A percentile compares a stretch with the other conserved stretches of the same genome.
These are phyloP conservation scores for Claviceps sorghi DNA, from an alignment of 2,329 filamentous ascomycete genomes.

Conservation along the genomic window DNA sequence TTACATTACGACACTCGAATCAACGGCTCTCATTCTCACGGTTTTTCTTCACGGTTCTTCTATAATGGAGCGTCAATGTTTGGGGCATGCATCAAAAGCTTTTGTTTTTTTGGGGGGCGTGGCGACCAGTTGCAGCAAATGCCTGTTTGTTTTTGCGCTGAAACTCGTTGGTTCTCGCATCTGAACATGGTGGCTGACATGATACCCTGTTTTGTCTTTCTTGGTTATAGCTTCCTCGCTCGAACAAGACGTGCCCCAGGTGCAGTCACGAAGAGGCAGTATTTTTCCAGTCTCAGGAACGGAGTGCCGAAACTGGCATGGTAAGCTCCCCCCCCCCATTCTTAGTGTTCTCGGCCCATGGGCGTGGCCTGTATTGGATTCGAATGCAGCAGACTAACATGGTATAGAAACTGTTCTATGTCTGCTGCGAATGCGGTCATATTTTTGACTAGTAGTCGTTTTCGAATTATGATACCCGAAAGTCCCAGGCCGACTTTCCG, in stretches of 20 bases:
- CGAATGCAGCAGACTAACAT: conserved; percentile 6
- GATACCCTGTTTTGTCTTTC: conserved; percentile 11
- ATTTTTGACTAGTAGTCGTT: conserved; percentile 48
- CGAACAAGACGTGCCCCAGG: conserved; percentile 69
- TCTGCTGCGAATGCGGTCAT: conserved; percentile 86
- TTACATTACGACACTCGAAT: background rate
- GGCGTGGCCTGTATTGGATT: background rate
- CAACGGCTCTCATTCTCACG: background rate
- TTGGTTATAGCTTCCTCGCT: conserved; percentile 66
- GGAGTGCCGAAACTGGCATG: conserved; percentile 96
- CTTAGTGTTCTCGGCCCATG: background rate
- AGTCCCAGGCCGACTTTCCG: background rate
- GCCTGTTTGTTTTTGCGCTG: conserved; percentile 10
- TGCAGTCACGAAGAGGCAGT: conserved; percentile 85
- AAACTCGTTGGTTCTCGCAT: conserved; percentile 14
- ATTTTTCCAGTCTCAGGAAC: conserved; percentile 97
- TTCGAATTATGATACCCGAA: conserved; percentile 4
- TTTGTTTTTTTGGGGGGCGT: background rate
- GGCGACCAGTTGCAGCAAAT: conserved; percentile 7
- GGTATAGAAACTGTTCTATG: conserved; percentile 77
- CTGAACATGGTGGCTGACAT: conserved; percentile 29
- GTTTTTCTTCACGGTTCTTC: background rate
- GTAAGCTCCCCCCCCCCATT: conserved; percentile 36
- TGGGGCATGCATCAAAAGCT: background rate
- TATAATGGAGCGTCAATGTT: background rate